Evolutionary conservation across 768 basidiomycete genomes (phyloP), one percentile per base, ranked within the genome.

Genomic region (Botryobasidium botryosum): DNA sequence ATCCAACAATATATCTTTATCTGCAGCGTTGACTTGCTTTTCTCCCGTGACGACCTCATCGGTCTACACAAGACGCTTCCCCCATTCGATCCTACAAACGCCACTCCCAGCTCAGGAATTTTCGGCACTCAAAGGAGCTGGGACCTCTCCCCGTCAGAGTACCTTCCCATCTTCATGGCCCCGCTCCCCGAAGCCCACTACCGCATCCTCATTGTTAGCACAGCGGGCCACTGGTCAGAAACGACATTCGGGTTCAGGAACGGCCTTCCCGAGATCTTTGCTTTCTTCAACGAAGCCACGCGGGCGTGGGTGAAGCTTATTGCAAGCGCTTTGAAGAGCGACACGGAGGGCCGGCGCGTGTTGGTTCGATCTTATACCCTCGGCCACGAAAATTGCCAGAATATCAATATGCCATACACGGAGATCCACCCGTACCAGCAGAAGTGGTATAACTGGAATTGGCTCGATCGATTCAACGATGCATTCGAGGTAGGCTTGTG

Each of bases 161-260:
- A 77, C 57, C 60, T 77, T 52, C 57, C 62, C 24, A 51, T 66
- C 15, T 71, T 79, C 58, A 57, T 69, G 7, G 56, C 61, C 1
- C 64, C 67, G 7, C 59, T 66, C 1, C 74, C 74, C 3, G 51
- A 64, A 17, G 66, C 56, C 5, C 70, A 73, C 50, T 80, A 77
- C 56, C 67, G 67, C 33, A 78, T 75, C 7, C 61, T 80, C 57
- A 53, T 80, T 45, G 68, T 72, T 21, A 75, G 68, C 57, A 79
- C 77, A 0, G 78, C 61, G 3, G 77, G 77, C 1, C 78, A 79
- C 55, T 80, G 78, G 78, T 79, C 75, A 1, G 70, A 71, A 4
- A 69, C 66, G 0, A 52, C 74, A 20, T 68, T 79, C 54, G n/a
- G n/a, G n/a, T n/a, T n/a, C n/a, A 50, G 2, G 51, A 57, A 63